Evolutionary conservation across 768 basidiomycete species (phyloP).

Genomic region (Mycena floridula): DNA sequence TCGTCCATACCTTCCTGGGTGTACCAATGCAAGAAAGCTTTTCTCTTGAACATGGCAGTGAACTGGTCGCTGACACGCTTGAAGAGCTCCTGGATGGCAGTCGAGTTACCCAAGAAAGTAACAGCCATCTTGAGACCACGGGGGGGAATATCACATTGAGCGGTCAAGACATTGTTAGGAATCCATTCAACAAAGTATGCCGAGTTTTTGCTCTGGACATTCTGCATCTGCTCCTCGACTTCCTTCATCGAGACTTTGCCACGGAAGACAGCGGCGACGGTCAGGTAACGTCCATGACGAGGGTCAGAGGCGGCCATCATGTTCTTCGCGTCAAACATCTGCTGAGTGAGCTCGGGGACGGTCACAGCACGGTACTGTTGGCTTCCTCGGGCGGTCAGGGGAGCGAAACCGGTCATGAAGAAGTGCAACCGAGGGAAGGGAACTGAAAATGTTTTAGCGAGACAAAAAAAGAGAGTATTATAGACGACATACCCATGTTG

Average conservation of each 20-base stretch:
- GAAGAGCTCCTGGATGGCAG: conserved; percentile 97
- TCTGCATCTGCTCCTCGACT: conserved; percentile 98
- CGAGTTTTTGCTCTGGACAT: conserved; percentile 95
- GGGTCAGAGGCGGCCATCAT: conserved; percentile 99
- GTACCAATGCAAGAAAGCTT: conserved; percentile 99
- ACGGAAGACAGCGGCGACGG: conserved; percentile 96
- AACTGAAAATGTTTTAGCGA: conserved; percentile 37
- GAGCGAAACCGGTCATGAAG: conserved; percentile 97
- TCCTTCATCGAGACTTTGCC: conserved; percentile 99
- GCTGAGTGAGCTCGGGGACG: conserved; percentile 95
- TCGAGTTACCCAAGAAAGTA: conserved; percentile 97
- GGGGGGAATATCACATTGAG: conserved; percentile 97
- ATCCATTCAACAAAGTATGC: conserved; percentile 99
- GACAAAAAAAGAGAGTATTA: neutral
- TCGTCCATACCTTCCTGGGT: conserved; percentile 99
- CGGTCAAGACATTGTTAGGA: conserved; percentile 96
- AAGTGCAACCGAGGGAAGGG: conserved; percentile 99
- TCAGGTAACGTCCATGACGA: conserved; percentile 94
- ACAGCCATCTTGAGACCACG: conserved; percentile 95
- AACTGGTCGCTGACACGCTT: conserved; percentile 98
- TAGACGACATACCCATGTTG: conserved; percentile 84
- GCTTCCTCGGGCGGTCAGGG: conserved; percentile 89
- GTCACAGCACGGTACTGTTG: conserved; percentile 95
- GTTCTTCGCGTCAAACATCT: conserved; percentile 99
- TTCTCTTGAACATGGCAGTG: conserved; percentile 98